Percentiles rank a stretch among this genome's conserved stretches.
Evolutionary conservation across 1,284 basidiomycete genomes (phyloP).

Genomic region (Cronartium quercuum): DNA sequence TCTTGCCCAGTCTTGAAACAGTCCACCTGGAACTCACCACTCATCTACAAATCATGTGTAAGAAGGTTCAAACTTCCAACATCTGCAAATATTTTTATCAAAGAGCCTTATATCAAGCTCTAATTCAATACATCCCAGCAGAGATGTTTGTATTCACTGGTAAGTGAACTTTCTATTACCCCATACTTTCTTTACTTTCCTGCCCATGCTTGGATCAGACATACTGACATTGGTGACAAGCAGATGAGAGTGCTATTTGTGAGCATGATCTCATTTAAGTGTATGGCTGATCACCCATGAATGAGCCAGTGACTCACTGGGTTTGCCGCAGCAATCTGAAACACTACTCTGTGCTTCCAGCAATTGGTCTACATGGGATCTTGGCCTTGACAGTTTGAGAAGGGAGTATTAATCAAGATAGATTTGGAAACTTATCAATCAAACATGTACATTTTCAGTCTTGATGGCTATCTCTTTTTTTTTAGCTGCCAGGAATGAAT

Average conservation of each 20-base stretch:
- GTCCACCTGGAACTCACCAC: too few relatives aligned
- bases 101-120: too few relatives aligned
- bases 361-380: too few relatives aligned
- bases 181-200: background rate
- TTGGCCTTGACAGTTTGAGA: too few relatives aligned
- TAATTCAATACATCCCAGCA: too few relatives aligned
- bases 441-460: background rate
- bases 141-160: background rate
- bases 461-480: background rate
- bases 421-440: too few relatives aligned
- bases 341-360: too few relatives aligned
- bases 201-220: background rate
- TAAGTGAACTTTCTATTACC: background rate
- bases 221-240: background rate
- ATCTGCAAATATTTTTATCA: too few relatives aligned
- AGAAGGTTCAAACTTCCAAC: too few relatives aligned
- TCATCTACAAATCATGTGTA: too few relatives aligned
- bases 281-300: background rate
- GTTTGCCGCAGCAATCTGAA: background rate
- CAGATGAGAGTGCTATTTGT: slow-evolving; percentile 8
- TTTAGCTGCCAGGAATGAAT: slow-evolving; percentile 16
- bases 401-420: too few relatives aligned
- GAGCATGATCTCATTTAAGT: background rate
- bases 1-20: too few relatives aligned
- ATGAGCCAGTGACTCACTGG: background rate